These are phyloP conservation scores for Fusarium subglutinans DNA, from an alignment of 2,329 filamentous ascomycete species.

Conservation along the genomic window DNA sequence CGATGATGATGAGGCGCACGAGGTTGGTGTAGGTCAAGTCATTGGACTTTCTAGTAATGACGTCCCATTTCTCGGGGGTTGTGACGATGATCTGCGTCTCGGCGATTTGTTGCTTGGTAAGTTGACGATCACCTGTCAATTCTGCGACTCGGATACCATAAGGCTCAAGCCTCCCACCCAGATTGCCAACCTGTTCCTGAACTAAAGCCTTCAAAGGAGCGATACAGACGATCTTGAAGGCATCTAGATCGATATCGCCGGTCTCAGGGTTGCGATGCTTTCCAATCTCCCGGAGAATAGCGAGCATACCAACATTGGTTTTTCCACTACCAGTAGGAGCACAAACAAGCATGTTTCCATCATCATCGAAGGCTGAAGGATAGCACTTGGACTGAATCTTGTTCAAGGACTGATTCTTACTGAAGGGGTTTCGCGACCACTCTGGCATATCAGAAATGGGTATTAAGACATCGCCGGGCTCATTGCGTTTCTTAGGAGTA, in stretches of 20 bases:
- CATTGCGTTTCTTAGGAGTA: conserved; percentile 85
- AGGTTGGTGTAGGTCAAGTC: conserved; percentile 97
- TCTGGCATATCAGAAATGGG: conserved; percentile 90
- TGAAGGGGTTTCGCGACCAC: conserved; percentile 90
- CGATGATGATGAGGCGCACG: conserved; percentile 95
- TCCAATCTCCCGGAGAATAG: conserved; percentile 94
- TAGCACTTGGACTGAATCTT: conserved; percentile 96
- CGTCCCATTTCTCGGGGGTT: conserved; percentile 98
- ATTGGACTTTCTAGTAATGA: conserved; percentile 97
- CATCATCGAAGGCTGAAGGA: conserved; percentile 88
- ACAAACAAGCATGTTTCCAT: conserved; percentile 98
- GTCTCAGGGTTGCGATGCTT: conserved; percentile 90
- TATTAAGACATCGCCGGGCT: conserved; percentile 81
- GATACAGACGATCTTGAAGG: conserved; percentile 99
- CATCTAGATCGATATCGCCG: conserved; percentile 93
- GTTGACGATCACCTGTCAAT: conserved; percentile 94
- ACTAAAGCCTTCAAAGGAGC: conserved; percentile 95
- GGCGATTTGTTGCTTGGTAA: conserved; percentile 97
- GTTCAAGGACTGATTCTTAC: conserved; percentile 86
- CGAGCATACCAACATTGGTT: conserved; percentile 97
- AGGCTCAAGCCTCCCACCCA: conserved; percentile 87
- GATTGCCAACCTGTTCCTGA: conserved; percentile 97
- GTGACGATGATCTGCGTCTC: conserved; percentile 99
- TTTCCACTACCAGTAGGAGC: conserved; percentile 97
- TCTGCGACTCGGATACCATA: conserved; percentile 96